Base-by-base conservation (phyloP, 2,329 filamentous ascomycete genomes). In the Neocucurbitaria cava region DNA sequence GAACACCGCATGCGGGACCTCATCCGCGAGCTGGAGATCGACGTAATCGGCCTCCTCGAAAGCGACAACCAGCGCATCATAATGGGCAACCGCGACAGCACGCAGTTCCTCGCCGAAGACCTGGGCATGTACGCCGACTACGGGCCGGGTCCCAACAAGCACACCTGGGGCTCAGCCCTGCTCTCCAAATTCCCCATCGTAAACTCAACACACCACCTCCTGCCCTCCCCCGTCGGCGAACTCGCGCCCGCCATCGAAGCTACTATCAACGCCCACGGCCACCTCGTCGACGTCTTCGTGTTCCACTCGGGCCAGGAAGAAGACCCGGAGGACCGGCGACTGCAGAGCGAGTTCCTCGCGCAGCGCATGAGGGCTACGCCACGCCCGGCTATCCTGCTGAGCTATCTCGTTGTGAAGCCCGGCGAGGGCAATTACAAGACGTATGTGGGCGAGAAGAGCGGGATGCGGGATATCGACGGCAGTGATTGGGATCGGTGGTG, bases 261-360 rank as follows among this genome's bases (percentile, higher is more conserved):
- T n/a, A 98, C 95, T 0, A 83, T 99, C 30, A 90, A 97, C 69
- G 90, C 93, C 42, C 97, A 98, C 73, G 95, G 92, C 44, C 88
- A 92, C 65, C 80, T 91, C 47, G 85, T 99, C 9, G 95, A 99
- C 66, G 90, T 98, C 2, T 96, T 97, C 59, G 95, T 99, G 50
- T 99, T 99, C 86, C 95, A 99, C 79, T 98, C 94, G 0, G 95
- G 95, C 11, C 95, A 99, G 74, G 94, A 99, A 77, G 95, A 99
- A 76, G 95, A 99, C 68, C 87, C 88, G 0, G 94, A 98, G 73
- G 95, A 99, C 68, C 86, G 95, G 50, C 85, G 93, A 24, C 82
- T 96, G 47, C 95, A 99, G 78, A 86, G 87, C 0, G 85, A 92
- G 72, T 99, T 97, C 70, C 83, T 99, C 8, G 84, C 93, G 1